Conservation (phyloP, 345 rosid species). For the Pistacia vera region DNA sequence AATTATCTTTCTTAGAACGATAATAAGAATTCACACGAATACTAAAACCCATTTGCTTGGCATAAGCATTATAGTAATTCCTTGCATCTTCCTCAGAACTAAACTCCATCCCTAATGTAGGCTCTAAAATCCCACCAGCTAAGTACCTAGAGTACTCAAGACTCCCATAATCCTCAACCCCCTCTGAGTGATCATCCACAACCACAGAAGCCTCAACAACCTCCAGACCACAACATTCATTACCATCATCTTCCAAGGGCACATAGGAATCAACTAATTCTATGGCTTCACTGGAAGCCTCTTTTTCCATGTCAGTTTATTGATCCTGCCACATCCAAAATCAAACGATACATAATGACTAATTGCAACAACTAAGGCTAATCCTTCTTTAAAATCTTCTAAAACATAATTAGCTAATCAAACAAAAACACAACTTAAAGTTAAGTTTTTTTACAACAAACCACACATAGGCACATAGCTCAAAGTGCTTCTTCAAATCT, state of each 20-base stretch:
- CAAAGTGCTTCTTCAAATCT: too few species aligned
- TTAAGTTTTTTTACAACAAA: not conserved
- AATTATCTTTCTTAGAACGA: slow-evolving; percentile 31
- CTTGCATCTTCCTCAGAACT: slow-evolving; percentile 35
- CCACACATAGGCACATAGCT: not conserved
- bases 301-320: slow-evolving; percentile 24
- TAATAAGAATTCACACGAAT: slow-evolving; percentile 35
- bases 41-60: slow-evolving; percentile 33
- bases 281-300: slow-evolving; percentile 16
- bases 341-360: not conserved
- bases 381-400: not conserved
- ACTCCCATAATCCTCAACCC: slow-evolving; percentile 15
- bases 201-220: slow-evolving; percentile 26
- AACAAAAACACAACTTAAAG: not conserved
- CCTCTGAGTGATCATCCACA: slow-evolving; percentile 15
- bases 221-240: slow-evolving; percentile 24
- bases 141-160: slow-evolving; percentile 19
- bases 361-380: not conserved
- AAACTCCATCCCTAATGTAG: slow-evolving; percentile 31
- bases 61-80: slow-evolving; percentile 32
- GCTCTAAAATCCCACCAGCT: slow-evolving; percentile 24
- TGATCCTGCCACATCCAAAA: slow-evolving; percentile 3
- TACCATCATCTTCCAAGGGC: slow-evolving; percentile 21
- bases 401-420: not conserved
- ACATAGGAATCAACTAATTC: slow-evolving; percentile 25